Evolutionary conservation across 139 green algal genomes (phyloP), one percentile per base, ranked within the genome.

Genomic region (Tetraselmis chui): DNA sequence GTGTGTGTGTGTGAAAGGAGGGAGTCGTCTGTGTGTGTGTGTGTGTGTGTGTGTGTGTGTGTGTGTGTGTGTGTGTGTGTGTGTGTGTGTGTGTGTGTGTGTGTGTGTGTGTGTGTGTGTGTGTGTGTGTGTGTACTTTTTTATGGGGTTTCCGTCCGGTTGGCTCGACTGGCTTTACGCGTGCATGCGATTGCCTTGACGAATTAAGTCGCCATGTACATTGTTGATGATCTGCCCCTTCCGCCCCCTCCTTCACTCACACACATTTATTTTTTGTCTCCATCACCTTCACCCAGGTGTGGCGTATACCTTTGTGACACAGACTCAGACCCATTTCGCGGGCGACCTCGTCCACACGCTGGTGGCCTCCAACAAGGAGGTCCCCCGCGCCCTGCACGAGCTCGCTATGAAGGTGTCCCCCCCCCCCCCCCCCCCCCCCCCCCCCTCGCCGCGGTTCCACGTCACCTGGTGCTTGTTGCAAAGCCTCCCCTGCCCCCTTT

Each of bases 331-430:
- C 31, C 59, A 77, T 76, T 81, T 81, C 31, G 82, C 88, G 78
- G 90, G 87, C 2, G 86, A 93, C 67, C 87, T 98, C 27, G 89
- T 95, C 30, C 78, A 88, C 58, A 92, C 81, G 30, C 84, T 98
- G 75, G 79, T 86, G 29, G 84, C 90, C 0, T 91, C 88, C 0
- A 93, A 92, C 24, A 93, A 98, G 87, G 86, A 93, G 75, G 90
- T 98, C 59, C 86, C 93, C 2, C 31, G 84, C 25, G 32, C 31
- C 28, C 83, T 97, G 83, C 86, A 92, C 32, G 87, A 92, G 11
- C 82, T 97, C 59, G 94, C 94, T 0, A 87, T 89, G 31, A 92
- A 91, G 82, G 89, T 91, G 18, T 67, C 45, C 45, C 45, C 45
- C 11, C 45, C 45, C 45, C 45, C 45, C 5, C 45, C 45, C 5